These are phyloP conservation scores for Fraxinus sp. DNA, from an alignment of 305 asterid genomes.

Conservation along the genomic window DNA sequence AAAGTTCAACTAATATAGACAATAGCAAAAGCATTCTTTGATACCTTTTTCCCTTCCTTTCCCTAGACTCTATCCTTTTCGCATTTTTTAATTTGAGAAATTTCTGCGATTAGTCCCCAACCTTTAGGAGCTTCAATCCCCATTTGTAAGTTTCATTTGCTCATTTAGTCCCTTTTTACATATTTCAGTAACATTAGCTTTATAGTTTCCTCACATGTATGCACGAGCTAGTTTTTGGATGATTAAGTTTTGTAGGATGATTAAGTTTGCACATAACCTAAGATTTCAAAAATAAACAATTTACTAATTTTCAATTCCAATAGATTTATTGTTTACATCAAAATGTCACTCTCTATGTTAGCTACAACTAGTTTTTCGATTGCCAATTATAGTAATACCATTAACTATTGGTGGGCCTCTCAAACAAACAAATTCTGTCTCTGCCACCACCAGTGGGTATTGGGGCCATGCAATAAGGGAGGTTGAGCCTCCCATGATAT, in stretches of 20 bases:
- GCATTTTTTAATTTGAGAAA: neutral
- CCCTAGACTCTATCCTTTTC: neutral
- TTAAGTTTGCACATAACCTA: neutral
- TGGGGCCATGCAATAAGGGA: neutral
- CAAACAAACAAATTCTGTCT: neutral
- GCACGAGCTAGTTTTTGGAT: neutral
- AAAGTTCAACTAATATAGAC: neutral
- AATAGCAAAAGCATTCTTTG: neutral
- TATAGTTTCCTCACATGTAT: neutral
- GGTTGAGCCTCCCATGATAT: neutral
- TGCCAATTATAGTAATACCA: neutral
- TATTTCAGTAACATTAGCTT: neutral
- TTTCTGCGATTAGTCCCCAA: neutral
- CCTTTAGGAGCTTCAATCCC: neutral
- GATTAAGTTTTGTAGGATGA: neutral
- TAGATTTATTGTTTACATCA: neutral
- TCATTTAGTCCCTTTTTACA: neutral
- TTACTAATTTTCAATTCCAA: neutral
- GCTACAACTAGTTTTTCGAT: neutral
- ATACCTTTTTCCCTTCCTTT: neutral
- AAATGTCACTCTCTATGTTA: neutral
- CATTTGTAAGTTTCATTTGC: neutral
- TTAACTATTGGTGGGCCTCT: neutral
- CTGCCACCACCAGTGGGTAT: neutral
- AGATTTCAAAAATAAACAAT: neutral